These are phyloP conservation scores for Claviceps africana DNA, from an alignment of 2,329 filamentous ascomycete species.

Conservation along the genomic window DNA sequence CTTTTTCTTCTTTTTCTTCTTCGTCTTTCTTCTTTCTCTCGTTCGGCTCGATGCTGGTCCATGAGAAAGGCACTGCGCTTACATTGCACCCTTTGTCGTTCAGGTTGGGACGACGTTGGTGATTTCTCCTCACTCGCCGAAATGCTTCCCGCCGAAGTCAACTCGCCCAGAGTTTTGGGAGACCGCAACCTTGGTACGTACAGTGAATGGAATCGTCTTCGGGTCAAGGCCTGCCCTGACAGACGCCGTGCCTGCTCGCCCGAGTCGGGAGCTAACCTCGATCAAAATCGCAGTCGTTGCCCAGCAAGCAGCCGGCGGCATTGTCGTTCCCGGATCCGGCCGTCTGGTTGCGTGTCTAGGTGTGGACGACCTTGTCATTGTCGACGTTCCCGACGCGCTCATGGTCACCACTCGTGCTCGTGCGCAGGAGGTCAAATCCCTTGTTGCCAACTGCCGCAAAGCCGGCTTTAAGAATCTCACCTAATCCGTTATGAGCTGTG, in stretches of 20 bases:
- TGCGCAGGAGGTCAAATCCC: conserved; percentile 15
- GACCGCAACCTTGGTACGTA: conserved; percentile 11
- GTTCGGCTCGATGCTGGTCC: too few relatives aligned
- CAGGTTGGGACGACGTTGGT: conserved; percentile 15
- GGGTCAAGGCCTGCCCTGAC: background rate
- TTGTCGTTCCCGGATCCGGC: conserved; percentile 13
- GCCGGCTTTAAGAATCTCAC: conserved; percentile 12
- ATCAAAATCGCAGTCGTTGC: conserved; percentile 9
- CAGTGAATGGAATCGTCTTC: too few relatives aligned
- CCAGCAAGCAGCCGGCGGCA: conserved; percentile 14
- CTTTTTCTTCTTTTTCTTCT: background rate
- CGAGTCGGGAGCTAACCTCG: background rate
- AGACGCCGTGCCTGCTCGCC: background rate
- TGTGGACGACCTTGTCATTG: conserved; percentile 15
- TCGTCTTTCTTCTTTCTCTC: too few relatives aligned
- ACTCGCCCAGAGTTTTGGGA: conserved; percentile 12
- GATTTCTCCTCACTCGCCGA: conserved; percentile 15
- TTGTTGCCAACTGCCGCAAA: conserved; percentile 14
- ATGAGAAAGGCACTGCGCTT: background rate
- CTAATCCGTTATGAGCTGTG: conserved; percentile 4
- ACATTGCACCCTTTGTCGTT: background rate
- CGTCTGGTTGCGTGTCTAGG: conserved; percentile 14
- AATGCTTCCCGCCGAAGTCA: conserved; percentile 14
- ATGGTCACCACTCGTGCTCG: conserved; percentile 15
- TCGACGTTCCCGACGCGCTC: conserved; percentile 14